phyloP scores from a whole-genome alignment of 495 filamentous ascomycete species.

The Cercophora newfieldiana region DNA sequence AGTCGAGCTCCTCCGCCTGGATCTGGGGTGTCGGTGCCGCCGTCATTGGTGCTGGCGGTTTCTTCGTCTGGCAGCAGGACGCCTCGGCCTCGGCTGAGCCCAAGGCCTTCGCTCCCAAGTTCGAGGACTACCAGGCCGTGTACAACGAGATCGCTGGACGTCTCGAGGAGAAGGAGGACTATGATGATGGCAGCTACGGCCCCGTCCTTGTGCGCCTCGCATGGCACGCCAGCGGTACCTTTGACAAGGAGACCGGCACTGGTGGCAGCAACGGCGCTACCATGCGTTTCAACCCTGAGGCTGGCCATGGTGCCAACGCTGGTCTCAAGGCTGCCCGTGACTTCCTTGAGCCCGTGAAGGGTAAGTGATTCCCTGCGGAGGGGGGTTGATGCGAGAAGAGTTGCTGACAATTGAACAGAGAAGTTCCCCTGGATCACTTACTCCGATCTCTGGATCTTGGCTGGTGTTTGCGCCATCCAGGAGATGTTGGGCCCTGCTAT shows the following conservation, averaged over 20 bases:
- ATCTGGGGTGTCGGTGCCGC: slow-evolving; percentile 52
- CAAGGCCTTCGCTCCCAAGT: slow-evolving; percentile 68
- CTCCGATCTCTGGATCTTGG: slow-evolving; percentile 95
- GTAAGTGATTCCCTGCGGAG: slow-evolving; percentile 41
- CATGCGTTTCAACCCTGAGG: slow-evolving; percentile 94
- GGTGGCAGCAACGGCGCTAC: slow-evolving; percentile 96
- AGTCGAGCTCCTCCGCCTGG: slow-evolving; percentile 49
- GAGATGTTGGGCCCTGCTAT: slow-evolving; percentile 90
- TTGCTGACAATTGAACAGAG: slow-evolving; percentile 48
- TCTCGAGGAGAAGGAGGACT: slow-evolving; percentile 87
- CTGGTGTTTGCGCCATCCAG: slow-evolving; percentile 82
- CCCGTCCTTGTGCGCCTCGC: slow-evolving; percentile 84
- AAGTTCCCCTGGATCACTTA: slow-evolving; percentile 95
- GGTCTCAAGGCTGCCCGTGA: slow-evolving; percentile 85
- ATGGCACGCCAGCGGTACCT: slow-evolving; percentile 87
- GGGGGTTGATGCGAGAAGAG: background rate
- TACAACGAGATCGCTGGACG: slow-evolving; percentile 82
- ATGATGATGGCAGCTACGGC: slow-evolving; percentile 95
- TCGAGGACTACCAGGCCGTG: slow-evolving; percentile 92
- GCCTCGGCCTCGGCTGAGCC: slow-evolving; percentile 44
- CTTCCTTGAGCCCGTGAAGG: slow-evolving; percentile 89
- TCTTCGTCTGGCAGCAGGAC: slow-evolving; percentile 63
- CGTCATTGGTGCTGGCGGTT: slow-evolving; percentile 63
- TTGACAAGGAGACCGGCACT: slow-evolving; percentile 83
- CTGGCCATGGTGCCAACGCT: slow-evolving; percentile 90